These are phyloP conservation scores for Pulicaria dysenterica DNA, from an alignment of 129 eudicot species.

Conservation along the genomic window DNA sequence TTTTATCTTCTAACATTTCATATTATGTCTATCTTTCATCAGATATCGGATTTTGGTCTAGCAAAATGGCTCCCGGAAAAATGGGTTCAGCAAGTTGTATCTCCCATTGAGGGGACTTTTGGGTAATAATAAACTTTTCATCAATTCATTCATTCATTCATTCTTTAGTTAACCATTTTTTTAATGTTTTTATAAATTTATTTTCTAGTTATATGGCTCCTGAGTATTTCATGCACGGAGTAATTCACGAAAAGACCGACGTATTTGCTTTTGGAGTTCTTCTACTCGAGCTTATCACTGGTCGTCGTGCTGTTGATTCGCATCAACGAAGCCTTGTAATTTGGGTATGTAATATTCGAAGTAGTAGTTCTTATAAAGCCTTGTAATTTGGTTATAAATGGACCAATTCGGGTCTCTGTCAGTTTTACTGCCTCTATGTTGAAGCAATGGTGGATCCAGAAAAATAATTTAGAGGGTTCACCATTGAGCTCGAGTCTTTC, in stretches of 20 bases:
- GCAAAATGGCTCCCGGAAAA: conserved; percentile 89
- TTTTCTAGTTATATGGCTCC: conserved; percentile 76
- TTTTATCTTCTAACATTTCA: background rate
- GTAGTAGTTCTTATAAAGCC: background rate
- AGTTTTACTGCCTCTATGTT: background rate
- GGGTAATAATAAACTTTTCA: conserved; percentile 56
- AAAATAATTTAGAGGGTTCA: too few relatives aligned
- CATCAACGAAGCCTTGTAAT: conserved; percentile 71
- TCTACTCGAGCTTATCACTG: conserved; percentile 73
- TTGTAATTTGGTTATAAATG: too few relatives aligned
- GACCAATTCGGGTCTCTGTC: background rate
- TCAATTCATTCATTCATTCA: background rate
- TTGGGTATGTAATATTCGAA: conserved; percentile 55
- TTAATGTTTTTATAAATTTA: background rate
- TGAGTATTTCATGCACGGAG: conserved; percentile 82
- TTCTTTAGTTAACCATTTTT: background rate
- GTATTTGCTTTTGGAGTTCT: conserved; percentile 75
- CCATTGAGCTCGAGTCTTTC: too few relatives aligned
- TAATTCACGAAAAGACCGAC: conserved; percentile 73
- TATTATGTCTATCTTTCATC: conserved; percentile 5
- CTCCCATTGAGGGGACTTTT: conserved; percentile 80
- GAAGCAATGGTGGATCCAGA: too few relatives aligned
- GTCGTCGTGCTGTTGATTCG: conserved; percentile 80
- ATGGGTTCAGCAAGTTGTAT: conserved; percentile 72
- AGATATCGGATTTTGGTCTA: conserved; percentile 85